Evolutionary conservation across 306 rosid genomes (phyloP).

Genomic region (Ammopiptanthus mongolicus): DNA sequence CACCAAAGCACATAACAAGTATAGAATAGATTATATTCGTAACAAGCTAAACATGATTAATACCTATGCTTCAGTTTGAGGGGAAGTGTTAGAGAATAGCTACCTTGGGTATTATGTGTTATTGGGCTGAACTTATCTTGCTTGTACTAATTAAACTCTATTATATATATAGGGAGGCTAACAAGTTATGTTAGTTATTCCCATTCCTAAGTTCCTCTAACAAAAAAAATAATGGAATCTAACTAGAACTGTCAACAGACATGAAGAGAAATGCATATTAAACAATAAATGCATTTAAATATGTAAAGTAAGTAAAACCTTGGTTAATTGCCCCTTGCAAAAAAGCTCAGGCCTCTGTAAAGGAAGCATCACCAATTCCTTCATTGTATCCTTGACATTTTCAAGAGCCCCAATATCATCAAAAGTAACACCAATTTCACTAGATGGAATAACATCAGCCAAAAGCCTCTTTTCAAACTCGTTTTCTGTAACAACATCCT

Average conservation of each 20-base stretch:
- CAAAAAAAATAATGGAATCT: not conserved
- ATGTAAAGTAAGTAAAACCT: constrained; percentile 44
- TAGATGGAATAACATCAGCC: constrained; percentile 96
- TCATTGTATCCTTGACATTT: constrained; percentile 93
- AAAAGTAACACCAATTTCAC: constrained; percentile 96
- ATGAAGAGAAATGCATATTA: not conserved
- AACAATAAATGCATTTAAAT: constrained; percentile 1
- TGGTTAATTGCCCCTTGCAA: constrained; percentile 98
- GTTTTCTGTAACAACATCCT: constrained; percentile 96
- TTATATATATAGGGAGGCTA: not conserved
- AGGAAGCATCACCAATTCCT: constrained; percentile 99
- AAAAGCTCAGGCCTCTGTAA: constrained; percentile 97
- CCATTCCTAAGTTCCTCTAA: not conserved
- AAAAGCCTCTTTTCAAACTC: constrained; percentile 98
- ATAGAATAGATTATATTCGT: no score
- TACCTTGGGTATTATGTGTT: no score
- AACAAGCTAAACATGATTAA: no score
- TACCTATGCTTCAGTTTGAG: no score
- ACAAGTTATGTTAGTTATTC: not conserved
- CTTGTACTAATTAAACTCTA: no score
- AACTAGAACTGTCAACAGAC: constrained; percentile 7
- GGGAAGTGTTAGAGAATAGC: no score
- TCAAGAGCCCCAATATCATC: constrained; percentile 99
- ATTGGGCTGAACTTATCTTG: no score
- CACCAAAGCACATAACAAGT: no score